Evolutionary conservation across 805 yeast species (phyloP).

Genomic region (Phaffomyces opuntiae): DNA sequence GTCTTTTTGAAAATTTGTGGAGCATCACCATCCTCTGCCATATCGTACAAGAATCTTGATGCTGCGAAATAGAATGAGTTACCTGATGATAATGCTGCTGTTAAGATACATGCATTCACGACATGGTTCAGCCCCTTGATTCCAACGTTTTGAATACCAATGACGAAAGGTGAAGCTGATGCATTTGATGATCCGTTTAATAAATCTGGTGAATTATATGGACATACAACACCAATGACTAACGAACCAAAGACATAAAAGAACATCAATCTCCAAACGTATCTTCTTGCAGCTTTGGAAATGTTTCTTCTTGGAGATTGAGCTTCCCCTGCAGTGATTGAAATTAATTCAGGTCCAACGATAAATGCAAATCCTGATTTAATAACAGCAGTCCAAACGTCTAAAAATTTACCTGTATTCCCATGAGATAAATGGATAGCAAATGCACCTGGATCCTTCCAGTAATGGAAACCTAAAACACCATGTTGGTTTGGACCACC

Average conservation of each 20-base stretch:
- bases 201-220: constrained; percentile 51
- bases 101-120: constrained; percentile 69
- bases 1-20: constrained; percentile 60
- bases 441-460: constrained; percentile 58
- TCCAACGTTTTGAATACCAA: constrained; percentile 65
- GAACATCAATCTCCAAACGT: constrained; percentile 47
- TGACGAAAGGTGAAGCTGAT: constrained; percentile 70
- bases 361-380: constrained; percentile 63
- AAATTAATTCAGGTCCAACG: constrained; percentile 59
- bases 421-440: constrained; percentile 41
- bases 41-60: constrained; percentile 64
- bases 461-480: constrained; percentile 59
- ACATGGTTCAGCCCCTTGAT: constrained; percentile 67
- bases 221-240: constrained; percentile 60
- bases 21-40: constrained; percentile 72
- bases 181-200: constrained; percentile 51
- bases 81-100: constrained; percentile 77
- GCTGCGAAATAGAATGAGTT: constrained; percentile 76
- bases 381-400: constrained; percentile 55
- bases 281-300: constrained; percentile 52
- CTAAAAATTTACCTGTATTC: constrained; percentile 54
- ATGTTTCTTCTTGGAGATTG: constrained; percentile 51
- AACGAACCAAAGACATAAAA: constrained; percentile 62
- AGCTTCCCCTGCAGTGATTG: constrained; percentile 50
- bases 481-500: constrained; percentile 51